phyloP scores from a whole-genome alignment of 2,329 filamentous ascomycete genomes.

The Geosmithia putterillii region DNA sequence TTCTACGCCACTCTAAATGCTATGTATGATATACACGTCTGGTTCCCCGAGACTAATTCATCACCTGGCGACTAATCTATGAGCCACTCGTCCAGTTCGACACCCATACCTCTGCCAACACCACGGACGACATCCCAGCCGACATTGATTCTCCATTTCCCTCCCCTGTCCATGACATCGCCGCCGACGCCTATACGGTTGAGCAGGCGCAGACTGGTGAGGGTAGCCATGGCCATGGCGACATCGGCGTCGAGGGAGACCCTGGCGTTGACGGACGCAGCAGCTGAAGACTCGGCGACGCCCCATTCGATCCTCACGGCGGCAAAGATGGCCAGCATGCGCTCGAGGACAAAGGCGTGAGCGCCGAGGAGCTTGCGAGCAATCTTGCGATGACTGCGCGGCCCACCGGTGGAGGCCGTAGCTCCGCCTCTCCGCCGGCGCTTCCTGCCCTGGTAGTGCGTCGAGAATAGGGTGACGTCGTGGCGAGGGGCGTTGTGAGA shows the following conservation, averaged over 20 bases:
- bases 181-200: slow-evolving; percentile 44
- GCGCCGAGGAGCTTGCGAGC: slow-evolving; percentile 66
- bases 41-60: background rate
- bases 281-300: slow-evolving; percentile 9
- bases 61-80: too few relatives aligned
- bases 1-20: background rate
- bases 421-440: slow-evolving; percentile 37
- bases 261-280: slow-evolving; percentile 5
- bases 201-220: slow-evolving; percentile 58
- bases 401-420: slow-evolving; percentile 17
- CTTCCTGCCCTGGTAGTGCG: slow-evolving; percentile 40
- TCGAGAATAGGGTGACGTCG: slow-evolving; percentile 66
- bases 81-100: slow-evolving; percentile 71
- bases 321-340: slow-evolving; percentile 66
- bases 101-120: slow-evolving; percentile 59
- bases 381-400: slow-evolving; percentile 55
- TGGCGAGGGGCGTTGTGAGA: slow-evolving; percentile 68
- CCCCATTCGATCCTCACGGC: slow-evolving; percentile 49
- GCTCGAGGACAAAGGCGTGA: slow-evolving; percentile 64
- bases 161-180: slow-evolving; percentile 56
- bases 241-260: slow-evolving; percentile 39
- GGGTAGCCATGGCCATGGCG: slow-evolving; percentile 55
- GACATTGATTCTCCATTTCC: slow-evolving; percentile 67
- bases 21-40: too few relatives aligned
- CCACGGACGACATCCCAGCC: slow-evolving; percentile 65